Evolutionary conservation across 306 rosid genomes (phyloP).

Genomic region (Fagus sylvatica): DNA sequence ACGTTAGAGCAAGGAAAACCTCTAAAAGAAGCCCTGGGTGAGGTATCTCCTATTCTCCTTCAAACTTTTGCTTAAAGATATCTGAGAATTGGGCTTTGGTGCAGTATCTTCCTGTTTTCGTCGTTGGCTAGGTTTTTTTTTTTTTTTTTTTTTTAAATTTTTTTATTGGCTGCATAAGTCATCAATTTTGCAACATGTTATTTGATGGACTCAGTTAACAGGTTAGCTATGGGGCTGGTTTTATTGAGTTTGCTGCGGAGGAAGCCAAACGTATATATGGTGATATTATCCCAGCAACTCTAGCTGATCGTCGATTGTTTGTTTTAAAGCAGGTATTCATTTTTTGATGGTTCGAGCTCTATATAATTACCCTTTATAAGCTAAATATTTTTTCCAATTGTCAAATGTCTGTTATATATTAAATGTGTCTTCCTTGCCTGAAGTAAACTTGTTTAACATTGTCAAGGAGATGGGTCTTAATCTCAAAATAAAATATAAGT

Average conservation of each 20-base stretch:
- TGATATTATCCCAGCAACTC: constrained; percentile 87
- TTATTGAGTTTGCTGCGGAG: constrained; percentile 88
- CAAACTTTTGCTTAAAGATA: constrained; percentile 24
- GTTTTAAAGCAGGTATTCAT: constrained; percentile 81
- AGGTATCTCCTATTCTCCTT: constrained; percentile 50
- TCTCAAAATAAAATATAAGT: neutral
- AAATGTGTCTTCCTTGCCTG: neutral
- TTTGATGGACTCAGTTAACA: constrained; percentile 32
- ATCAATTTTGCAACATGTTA: constrained; percentile 22
- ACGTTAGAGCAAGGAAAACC: constrained; percentile 99
- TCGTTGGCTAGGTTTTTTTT: neutral
- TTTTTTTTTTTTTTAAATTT: neutral
- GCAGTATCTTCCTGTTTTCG: constrained; percentile 10
- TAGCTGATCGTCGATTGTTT: constrained; percentile 76
- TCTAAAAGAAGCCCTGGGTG: constrained; percentile 82
- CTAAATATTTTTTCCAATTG: neutral
- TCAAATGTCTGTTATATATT: neutral
- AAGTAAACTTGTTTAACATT: neutral
- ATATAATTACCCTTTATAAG: neutral
- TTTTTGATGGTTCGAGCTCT: constrained; percentile 24
- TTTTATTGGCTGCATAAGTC: constrained; percentile 3
- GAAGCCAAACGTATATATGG: constrained; percentile 96
- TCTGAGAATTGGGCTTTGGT: constrained; percentile 6
- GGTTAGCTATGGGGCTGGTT: constrained; percentile 77
- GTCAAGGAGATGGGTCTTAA: neutral